Base-by-base conservation (phyloP, 2,329 filamentous ascomycete genomes). In the Hypoxylon rubiginosum region DNA sequence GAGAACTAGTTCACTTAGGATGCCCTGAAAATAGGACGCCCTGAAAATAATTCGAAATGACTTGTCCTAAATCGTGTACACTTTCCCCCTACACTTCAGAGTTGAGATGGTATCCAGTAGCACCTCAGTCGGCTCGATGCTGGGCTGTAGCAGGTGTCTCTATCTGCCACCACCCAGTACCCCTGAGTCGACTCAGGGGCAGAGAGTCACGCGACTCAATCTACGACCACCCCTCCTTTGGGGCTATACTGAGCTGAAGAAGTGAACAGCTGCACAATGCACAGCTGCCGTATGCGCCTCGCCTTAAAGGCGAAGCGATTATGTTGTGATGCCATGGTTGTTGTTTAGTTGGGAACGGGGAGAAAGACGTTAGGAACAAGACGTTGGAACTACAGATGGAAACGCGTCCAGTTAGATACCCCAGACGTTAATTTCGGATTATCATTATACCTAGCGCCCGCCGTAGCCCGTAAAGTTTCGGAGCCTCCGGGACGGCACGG, bases 181-280 rank as follows among this genome's bases (percentile, higher is more conserved):
- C 67, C 62, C 70, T 68, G 13, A 64, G 70, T 49, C 21, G 56
- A 66, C 62, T 53, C 70, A 71, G 71, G 78, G 71, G 74, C 65
- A 56, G 66, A 61, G 61, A 65, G 64, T 63, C 67, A 59, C 55
- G 55, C 34, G 59, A 68, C 68, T 80, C 82, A 86, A 74, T 83
- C 73, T 71, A 72, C 75, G 68, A 72, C 73, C 67, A 84, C 84
- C 84, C 84, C 84, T 71, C 67, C 84, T 74, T 83, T 86, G 83
- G 85, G 85, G 83, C 79, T 85, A 82, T 82, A 65, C 21, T 71
- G 56, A 55, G 58, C 46, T 50, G 50, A 10, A 50, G 41, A 53
- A 58, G 66, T 64, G 56, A 60, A 62, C 64, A 61, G 58, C 49
- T 66, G 63, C 71, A 77, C 74, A 50, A 49, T 69, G 63, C 64